A percentile compares a stretch with the other conserved stretches of the same genome.
These are phyloP conservation scores for Linum usitatissimum DNA, from an alignment of 345 rosid species.

Conservation along the genomic window DNA sequence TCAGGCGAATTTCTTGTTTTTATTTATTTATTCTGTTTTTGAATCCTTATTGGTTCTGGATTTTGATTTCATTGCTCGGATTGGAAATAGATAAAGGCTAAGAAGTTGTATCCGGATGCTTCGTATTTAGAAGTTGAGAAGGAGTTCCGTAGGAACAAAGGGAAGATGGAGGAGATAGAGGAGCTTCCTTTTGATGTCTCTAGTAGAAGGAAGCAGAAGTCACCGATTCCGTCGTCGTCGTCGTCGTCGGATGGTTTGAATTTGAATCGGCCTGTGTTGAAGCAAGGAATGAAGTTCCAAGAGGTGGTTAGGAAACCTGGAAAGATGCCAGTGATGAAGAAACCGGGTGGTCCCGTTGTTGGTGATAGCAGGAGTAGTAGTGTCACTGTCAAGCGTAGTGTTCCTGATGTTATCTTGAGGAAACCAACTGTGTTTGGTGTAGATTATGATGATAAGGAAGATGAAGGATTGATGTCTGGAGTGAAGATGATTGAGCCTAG, in stretches of 20 bases:
- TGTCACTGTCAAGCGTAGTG: constrained; percentile 23
- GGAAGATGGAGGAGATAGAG: constrained; percentile 40
- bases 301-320: constrained; percentile 24
- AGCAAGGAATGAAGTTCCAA: constrained; percentile 52
- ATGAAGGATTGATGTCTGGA: constrained; percentile 37
- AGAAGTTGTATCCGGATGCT: constrained; percentile 66
- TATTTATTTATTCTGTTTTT: not conserved
- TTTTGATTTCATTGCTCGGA: not conserved
- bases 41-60: not conserved
- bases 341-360: constrained; percentile 28
- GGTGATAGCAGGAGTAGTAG: constrained; percentile 19
- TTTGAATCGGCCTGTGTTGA: constrained; percentile 67
- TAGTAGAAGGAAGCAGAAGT: constrained; percentile 21
- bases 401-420: constrained; percentile 81
- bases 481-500: constrained; percentile 45
- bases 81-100: constrained; percentile 52
- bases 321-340: constrained; percentile 20
- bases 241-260: constrained; percentile 39
- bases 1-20: constrained; percentile 2
- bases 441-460: constrained; percentile 43
- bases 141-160: constrained; percentile 65
- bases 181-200: constrained; percentile 65
- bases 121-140: constrained; percentile 69
- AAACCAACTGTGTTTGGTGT: constrained; percentile 46
- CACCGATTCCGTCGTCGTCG: constrained; percentile 15